Evolutionary conservation across 2,329 filamentous ascomycete genomes (phyloP).

Genomic region (Colletotrichum cordylinicola): DNA sequence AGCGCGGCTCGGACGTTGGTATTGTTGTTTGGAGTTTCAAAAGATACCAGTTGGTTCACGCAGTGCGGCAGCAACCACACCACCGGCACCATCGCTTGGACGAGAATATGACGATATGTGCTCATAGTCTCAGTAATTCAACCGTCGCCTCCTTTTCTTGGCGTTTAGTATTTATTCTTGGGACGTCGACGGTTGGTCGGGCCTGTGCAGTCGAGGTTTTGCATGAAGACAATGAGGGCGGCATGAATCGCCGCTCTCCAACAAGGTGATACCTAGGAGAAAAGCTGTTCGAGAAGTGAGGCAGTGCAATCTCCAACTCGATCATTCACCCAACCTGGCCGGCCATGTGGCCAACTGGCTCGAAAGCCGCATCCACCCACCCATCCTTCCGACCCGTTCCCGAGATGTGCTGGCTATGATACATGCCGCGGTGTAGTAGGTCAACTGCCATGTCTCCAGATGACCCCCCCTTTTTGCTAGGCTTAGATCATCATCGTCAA

Average conservation of each 20-base stretch:
- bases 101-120: neutral
- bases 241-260: neutral
- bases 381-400: neutral
- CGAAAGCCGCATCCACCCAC: neutral
- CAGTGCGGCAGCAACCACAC: neutral
- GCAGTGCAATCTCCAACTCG: conserved; percentile 6
- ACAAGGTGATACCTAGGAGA: conserved; percentile 8
- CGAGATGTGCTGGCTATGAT: neutral
- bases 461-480: neutral
- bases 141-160: conserved; percentile 6
- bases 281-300: neutral
- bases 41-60: neutral
- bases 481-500: neutral
- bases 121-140: neutral
- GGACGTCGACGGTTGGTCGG: neutral
- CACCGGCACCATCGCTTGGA: neutral
- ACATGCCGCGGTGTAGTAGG: neutral
- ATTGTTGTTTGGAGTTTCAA: conserved; percentile 1
- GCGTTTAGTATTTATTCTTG: neutral
- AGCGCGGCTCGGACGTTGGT: neutral
- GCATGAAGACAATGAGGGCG: neutral
- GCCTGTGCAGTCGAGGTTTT: neutral
- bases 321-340: neutral
- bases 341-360: conserved; percentile 10
- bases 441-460: neutral